Evolutionary conservation across 495 filamentous ascomycete species (phyloP).

Genomic region (Hypoxylon trugodes): DNA sequence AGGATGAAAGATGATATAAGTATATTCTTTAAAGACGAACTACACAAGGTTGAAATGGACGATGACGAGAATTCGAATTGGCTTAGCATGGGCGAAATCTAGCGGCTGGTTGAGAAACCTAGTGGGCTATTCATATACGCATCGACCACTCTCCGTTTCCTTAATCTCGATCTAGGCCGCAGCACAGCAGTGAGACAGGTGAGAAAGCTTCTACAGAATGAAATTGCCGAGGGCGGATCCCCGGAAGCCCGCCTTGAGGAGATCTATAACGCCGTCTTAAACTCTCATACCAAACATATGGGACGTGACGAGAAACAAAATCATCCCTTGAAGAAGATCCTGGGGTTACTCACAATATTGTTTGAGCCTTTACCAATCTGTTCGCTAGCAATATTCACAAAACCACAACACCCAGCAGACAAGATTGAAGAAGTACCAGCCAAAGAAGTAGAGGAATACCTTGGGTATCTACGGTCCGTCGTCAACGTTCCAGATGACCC

Average conservation of each 20-base stretch:
- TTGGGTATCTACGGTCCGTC: slow-evolving; percentile 7
- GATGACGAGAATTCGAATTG: neutral
- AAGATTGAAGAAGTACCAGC: too few species aligned
- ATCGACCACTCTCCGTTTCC: slow-evolving; percentile 10
- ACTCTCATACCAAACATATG: neutral
- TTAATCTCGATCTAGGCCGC: neutral
- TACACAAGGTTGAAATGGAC: neutral
- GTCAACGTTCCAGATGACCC: slow-evolving; percentile 4
- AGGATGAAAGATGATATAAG: slow-evolving; percentile 17
- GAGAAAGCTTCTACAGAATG: neutral
- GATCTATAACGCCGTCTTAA: slow-evolving; percentile 13
- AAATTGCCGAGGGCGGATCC: neutral
- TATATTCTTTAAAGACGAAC: neutral
- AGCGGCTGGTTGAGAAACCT: slow-evolving; percentile 10
- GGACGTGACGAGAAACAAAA: slow-evolving; percentile 5
- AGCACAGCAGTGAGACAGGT: neutral
- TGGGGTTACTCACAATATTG: slow-evolving; percentile 7
- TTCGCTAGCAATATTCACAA: neutral
- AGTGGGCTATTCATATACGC: slow-evolving; percentile 24
- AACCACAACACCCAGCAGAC: too few species aligned
- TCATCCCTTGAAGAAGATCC: neutral
- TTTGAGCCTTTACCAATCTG: slow-evolving; percentile 1
- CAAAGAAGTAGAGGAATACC: neutral
- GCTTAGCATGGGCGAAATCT: neutral
- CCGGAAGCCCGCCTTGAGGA: neutral